phyloP scores from a whole-genome alignment of 352 stramenopile genomes.

The Saprolegnia parasitica region DNA sequence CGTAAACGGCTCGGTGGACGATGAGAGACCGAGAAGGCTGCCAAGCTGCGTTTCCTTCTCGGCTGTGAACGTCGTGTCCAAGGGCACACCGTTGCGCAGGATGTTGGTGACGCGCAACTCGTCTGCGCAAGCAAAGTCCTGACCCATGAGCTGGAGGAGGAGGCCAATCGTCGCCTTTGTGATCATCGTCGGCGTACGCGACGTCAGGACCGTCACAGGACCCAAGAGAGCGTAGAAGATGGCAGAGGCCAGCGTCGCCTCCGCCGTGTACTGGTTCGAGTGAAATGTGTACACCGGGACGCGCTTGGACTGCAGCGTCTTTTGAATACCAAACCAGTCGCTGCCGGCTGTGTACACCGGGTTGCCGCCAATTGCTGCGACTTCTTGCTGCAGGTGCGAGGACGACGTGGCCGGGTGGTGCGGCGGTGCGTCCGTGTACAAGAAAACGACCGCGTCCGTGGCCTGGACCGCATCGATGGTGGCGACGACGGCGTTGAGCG shows the following conservation, averaged over 20 bases:
- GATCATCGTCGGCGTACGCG: not conserved
- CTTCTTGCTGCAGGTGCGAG: not conserved
- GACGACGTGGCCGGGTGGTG: slow-evolving; percentile 12
- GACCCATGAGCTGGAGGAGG: slow-evolving; percentile 24
- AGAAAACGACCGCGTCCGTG: slow-evolving; percentile 6
- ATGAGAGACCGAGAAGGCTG: not conserved
- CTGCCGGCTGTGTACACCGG: slow-evolving; percentile 11
- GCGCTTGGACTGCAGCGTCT: not conserved
- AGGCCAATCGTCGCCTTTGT: slow-evolving; percentile 24
- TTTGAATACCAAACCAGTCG: slow-evolving; percentile 25
- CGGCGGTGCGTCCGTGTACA: slow-evolving; percentile 26
- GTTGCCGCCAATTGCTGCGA: slow-evolving; percentile 15
- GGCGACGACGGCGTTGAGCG: slow-evolving; percentile 16
- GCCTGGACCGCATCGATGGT: slow-evolving; percentile 12
- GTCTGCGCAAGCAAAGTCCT: not conserved
- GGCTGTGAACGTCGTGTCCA: not conserved
- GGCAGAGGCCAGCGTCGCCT: not conserved
- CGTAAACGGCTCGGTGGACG: not conserved
- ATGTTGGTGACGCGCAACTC: not conserved
- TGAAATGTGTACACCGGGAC: slow-evolving; percentile 26
- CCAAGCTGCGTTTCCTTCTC: slow-evolving; percentile 7
- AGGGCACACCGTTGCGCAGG: not conserved
- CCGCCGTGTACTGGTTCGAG: not conserved
- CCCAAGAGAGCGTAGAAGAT: slow-evolving; percentile 18
- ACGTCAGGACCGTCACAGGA: slow-evolving; percentile 11